Percentiles rank a stretch among this genome's conserved stretches.
These are phyloP conservation scores for Cutaneotrichosporon sp. DNA, from an alignment of 1,284 basidiomycete genomes.

Conservation along the genomic window DNA sequence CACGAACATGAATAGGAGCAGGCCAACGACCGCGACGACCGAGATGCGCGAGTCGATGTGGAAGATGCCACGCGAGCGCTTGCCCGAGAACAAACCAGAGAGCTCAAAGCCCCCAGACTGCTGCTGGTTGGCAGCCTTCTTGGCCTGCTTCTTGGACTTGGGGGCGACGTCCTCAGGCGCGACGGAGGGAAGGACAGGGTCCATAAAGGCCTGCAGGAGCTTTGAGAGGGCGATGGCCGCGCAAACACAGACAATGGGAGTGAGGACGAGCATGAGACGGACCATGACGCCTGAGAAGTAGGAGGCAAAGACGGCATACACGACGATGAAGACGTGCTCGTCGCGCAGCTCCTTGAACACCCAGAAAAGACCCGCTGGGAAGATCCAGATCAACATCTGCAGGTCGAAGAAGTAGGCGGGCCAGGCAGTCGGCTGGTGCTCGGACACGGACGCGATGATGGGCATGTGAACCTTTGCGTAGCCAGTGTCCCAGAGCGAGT, in stretches of 20 bases:
- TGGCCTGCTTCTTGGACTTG: conserved; percentile 61
- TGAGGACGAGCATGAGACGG: conserved; percentile 55
- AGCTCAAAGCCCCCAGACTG: conserved; percentile 21
- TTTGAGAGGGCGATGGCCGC: conserved; percentile 87
- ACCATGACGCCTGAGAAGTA: conserved; percentile 99
- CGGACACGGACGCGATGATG: conserved; percentile 99
- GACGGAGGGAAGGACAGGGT: conserved; percentile 49
- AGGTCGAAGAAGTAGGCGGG: conserved; percentile 99
- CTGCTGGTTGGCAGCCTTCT: conserved; percentile 49
- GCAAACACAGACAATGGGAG: conserved; percentile 57
- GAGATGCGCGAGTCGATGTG: conserved; percentile 75
- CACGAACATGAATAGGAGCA: conserved; percentile 83
- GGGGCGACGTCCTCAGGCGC: conserved; percentile 18
- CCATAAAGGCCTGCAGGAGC: conserved; percentile 84
- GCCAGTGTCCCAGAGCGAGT: conserved; percentile 98
- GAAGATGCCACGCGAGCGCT: conserved; percentile 62
- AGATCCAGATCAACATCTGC: conserved; percentile 93
- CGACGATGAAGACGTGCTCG: conserved; percentile 98
- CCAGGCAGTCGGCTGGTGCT: conserved; percentile 99
- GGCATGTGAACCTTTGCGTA: conserved; percentile 91
- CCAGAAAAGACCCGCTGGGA: conserved; percentile 91
- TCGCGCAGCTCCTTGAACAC: conserved; percentile 93
- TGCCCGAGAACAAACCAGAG: conserved; percentile 29
- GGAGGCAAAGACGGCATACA: conserved; percentile 90
- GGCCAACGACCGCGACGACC: conserved; percentile 70